Evolutionary conservation across 306 rosid species (phyloP).

Genomic region (Vigna reflexopilosa): DNA sequence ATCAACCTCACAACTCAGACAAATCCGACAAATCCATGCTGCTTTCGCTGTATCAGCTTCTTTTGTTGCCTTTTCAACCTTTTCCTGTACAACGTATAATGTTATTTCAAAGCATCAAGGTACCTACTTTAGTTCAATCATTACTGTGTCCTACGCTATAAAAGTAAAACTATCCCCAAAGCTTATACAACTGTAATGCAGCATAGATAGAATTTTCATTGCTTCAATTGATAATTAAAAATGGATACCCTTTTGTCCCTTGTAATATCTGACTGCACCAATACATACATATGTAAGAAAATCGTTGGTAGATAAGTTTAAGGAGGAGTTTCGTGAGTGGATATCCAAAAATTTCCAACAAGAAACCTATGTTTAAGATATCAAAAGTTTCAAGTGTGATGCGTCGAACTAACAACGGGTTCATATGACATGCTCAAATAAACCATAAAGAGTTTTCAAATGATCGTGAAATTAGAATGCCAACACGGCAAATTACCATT

Average conservation of each 20-base stretch:
- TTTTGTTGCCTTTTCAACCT: slow-evolving; percentile 75
- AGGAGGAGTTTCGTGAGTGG: slow-evolving; percentile 10
- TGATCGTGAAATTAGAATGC: slow-evolving; percentile 15
- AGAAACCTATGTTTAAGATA: slow-evolving; percentile 22
- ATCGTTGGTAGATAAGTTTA: not conserved
- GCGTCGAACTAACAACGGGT: slow-evolving; percentile 6
- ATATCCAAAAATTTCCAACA: slow-evolving; percentile 11
- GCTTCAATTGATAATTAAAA: not conserved
- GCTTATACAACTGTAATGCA: slow-evolving; percentile 14
- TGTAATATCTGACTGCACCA: not conserved
- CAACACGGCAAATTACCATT: not conserved
- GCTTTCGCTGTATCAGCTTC: slow-evolving; percentile 95
- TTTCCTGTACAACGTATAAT: slow-evolving; percentile 65
- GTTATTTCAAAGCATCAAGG: slow-evolving; percentile 36
- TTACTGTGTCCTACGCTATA: not conserved
- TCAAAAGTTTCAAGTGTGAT: not conserved
- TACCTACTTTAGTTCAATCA: slow-evolving; percentile 14
- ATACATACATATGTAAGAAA: not conserved
- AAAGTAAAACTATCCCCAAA: slow-evolving; percentile 30
- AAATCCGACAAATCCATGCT: slow-evolving; percentile 93
- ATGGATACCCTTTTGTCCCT: not conserved
- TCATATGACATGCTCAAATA: not conserved
- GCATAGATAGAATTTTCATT: not conserved
- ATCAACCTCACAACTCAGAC: slow-evolving; percentile 84
- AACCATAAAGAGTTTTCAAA: slow-evolving; percentile 17